A percentile compares a stretch with the other conserved stretches of the same genome.
Conservation (phyloP, 352 stramenopile species). For the Pythium coloratum region DNA sequence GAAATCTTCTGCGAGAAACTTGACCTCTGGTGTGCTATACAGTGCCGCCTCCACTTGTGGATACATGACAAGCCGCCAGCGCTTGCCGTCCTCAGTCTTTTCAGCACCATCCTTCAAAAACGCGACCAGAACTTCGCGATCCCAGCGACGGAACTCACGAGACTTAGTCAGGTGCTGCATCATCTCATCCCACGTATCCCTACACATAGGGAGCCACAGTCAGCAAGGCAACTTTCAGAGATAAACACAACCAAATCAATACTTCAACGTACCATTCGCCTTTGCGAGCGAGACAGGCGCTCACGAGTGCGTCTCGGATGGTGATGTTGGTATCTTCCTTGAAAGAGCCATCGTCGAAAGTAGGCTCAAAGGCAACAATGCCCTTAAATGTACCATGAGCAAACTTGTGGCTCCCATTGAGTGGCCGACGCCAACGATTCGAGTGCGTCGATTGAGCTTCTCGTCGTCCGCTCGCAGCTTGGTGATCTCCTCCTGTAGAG, state of each 20-base stretch:
- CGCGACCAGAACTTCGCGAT: neutral
- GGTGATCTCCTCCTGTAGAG: slow-evolving; percentile 22
- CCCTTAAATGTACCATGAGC: slow-evolving; percentile 39
- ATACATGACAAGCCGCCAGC: slow-evolving; percentile 5
- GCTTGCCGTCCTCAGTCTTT: slow-evolving; percentile 13
- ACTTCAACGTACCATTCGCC: neutral
- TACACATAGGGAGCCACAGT: neutral
- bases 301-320: neutral
- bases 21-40: slow-evolving; percentile 4
- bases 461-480: slow-evolving; percentile 19
- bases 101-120: slow-evolving; percentile 15
- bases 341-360: neutral
- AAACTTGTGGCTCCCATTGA: slow-evolving; percentile 30
- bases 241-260: neutral
- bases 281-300: neutral
- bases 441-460: slow-evolving; percentile 1
- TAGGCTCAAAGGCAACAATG: slow-evolving; percentile 43
- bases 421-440: slow-evolving; percentile 25
- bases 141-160: slow-evolving; percentile 4
- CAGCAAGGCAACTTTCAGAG: too few species aligned
- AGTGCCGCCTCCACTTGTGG: slow-evolving; percentile 4
- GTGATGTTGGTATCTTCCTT: neutral
- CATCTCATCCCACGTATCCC: slow-evolving; percentile 11
- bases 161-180: slow-evolving; percentile 1
- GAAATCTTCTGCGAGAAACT: slow-evolving; percentile 9